A percentile compares a stretch with the other conserved stretches of the same genome.
Evolutionary conservation across 2,329 filamentous ascomycete genomes (phyloP).

Genomic region (Ophiognomonia clavigignenti-juglandacearum): DNA sequence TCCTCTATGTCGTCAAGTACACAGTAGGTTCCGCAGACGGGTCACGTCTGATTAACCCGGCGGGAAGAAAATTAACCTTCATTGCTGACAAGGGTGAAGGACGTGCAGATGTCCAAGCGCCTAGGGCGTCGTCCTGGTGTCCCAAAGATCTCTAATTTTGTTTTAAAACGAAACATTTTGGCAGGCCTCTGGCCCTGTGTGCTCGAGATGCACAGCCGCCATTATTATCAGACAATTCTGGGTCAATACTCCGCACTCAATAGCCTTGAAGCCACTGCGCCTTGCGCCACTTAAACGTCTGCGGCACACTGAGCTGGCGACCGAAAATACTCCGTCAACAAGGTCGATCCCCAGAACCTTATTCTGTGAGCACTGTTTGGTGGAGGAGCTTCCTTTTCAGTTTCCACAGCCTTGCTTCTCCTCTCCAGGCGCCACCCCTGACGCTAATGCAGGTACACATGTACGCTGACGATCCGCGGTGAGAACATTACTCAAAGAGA

Average conservation of each 20-base stretch:
- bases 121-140: too few species aligned
- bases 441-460: conserved; percentile 9
- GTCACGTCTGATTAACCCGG: background rate
- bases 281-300: background rate
- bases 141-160: background rate
- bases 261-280: background rate
- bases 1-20: too few species aligned
- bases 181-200: background rate
- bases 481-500: background rate
- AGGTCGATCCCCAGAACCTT: background rate
- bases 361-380: too few species aligned
- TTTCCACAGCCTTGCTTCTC: background rate
- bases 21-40: background rate
- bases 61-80: conserved; percentile 5
- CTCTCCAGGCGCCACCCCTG: too few species aligned
- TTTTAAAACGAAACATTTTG: conserved; percentile 4
- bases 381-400: background rate
- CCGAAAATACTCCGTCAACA: background rate
- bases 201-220: background rate
- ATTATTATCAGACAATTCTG: background rate
- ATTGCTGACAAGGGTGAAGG: background rate
- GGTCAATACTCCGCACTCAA: too few species aligned
- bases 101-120: background rate
- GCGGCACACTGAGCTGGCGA: background rate
- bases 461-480: background rate